Conservation (phyloP, 2,329 filamentous ascomycete genomes). For the Cladophialophora carrionii region DNA sequence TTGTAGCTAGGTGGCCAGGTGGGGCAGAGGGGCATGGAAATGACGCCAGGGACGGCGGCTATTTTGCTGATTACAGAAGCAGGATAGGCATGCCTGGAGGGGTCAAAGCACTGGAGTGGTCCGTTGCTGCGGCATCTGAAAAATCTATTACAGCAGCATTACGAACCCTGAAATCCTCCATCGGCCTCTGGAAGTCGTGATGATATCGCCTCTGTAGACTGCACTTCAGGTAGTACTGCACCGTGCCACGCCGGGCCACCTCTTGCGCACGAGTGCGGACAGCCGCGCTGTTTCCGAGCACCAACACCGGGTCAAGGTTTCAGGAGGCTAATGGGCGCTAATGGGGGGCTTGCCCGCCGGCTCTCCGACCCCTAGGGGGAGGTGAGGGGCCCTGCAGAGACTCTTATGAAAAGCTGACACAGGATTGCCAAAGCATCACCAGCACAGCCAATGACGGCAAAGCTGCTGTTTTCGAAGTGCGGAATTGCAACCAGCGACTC, state of each 20-base stretch:
- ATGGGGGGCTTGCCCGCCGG: too few species aligned
- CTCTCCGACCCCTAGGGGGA: not conserved
- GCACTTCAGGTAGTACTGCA: not conserved
- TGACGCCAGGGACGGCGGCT: constrained; percentile 10
- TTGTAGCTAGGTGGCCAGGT: not conserved
- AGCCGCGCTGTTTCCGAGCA: not conserved
- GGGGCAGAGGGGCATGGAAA: constrained; percentile 7
- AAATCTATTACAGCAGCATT: not conserved
- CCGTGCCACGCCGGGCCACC: not conserved
- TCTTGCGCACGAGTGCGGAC: not conserved
- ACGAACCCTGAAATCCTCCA: not conserved
- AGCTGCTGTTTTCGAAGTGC: constrained; percentile 16
- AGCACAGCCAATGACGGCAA: constrained; percentile 20
- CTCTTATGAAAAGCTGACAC: constrained; percentile 35
- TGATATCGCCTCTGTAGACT: not conserved
- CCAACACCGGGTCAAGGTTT: not conserved
- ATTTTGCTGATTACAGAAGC: not conserved
- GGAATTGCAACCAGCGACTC: constrained; percentile 17
- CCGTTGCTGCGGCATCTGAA: not conserved
- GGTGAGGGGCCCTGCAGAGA: not conserved
- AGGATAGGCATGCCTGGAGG: not conserved
- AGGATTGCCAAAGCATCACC: constrained; percentile 18
- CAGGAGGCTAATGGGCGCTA: not conserved
- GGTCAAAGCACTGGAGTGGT: not conserved
- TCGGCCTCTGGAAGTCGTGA: not conserved